phyloP scores from a whole-genome alignment of 176 grass and related monocot genomes.

The Urochloa ruziziensis region DNA sequence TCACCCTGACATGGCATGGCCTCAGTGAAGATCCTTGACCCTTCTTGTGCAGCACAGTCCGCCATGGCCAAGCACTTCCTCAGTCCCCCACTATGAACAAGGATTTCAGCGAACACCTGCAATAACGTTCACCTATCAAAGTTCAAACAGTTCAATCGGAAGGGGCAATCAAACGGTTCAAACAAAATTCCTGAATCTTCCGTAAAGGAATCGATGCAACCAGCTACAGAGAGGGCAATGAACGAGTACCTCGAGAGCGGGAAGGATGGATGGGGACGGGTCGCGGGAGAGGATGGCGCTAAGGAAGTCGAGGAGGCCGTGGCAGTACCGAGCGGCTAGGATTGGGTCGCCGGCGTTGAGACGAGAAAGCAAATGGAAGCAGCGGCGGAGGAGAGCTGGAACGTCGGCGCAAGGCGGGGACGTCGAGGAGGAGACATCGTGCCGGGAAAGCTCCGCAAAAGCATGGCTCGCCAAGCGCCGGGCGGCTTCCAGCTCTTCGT shows the following conservation, averaged over 20 bases:
- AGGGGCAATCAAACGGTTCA: not conserved
- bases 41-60: not conserved
- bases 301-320: conserved; percentile 2
- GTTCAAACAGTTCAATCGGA: not conserved
- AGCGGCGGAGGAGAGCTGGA: not conserved
- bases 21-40: not conserved
- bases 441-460: not conserved
- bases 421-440: not conserved
- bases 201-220: not conserved
- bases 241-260: conserved; percentile 33
- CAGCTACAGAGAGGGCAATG: not conserved
- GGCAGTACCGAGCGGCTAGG: not conserved
- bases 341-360: not conserved
- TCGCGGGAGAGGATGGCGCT: conserved; percentile 13
- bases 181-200: not conserved
- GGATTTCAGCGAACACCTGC: conserved; percentile 25
- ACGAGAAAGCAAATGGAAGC: not conserved
- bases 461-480: not conserved
- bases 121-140: not conserved
- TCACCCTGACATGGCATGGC: not conserved
- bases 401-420: not conserved
- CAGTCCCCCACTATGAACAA: not conserved
- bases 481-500: not conserved
- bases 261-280: conserved; percentile 17
- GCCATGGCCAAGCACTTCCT: not conserved